Base-by-base conservation (phyloP, 495 filamentous ascomycete genomes). In the Talaromyces wortmannii region DNA sequence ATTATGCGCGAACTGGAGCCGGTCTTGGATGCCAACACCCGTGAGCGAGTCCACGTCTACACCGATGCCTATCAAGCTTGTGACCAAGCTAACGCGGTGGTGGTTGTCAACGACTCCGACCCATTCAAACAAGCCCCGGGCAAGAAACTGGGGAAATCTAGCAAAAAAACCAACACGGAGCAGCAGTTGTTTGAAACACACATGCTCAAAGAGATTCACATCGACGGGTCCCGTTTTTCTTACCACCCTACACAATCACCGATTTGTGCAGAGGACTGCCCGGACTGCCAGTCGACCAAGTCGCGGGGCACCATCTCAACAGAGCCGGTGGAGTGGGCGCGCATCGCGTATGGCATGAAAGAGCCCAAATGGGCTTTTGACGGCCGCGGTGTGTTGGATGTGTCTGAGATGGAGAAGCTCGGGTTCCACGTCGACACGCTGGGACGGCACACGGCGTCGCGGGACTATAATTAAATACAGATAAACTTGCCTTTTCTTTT, bases 331-430 rank as follows among this genome's bases (percentile, higher is more conserved):
- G 79, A 85, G 56, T 85, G 83, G 83, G 62, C 68, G 3, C 72
- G 74, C 15, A 67, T 79, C 17, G 70, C 73, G 1, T 64, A 65
- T 23, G 67, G 72, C 31, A 88, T 91, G 85, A 73, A 76, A 46
- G 79, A 83, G 53, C 87, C 87, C 2, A 80, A 78, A 56, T 86
- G 81, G 72, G 69, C 90, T 5, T 90, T 91, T 64, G 87, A 91
- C 55, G 87, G 87, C 13, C 78, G 84, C 31, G 80, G 83, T 30
- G 69, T 87, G 23, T 63, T 90, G 12, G 79, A 89, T 59, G 68
- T 71, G 7, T 61, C 58, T 12, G 75, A 77, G 56, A 70, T 90
- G 63, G 73, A 76, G 40, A 70, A 64, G 43, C 62, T 88, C 31
- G 86, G 84, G 0, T 78, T 88, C 23, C 56, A 61, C 7, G 60